Evolutionary conservation across 2,329 filamentous ascomycete species (phyloP), one percentile per base, ranked within the genome.

Genomic region (Aspergillus caelatus): DNA sequence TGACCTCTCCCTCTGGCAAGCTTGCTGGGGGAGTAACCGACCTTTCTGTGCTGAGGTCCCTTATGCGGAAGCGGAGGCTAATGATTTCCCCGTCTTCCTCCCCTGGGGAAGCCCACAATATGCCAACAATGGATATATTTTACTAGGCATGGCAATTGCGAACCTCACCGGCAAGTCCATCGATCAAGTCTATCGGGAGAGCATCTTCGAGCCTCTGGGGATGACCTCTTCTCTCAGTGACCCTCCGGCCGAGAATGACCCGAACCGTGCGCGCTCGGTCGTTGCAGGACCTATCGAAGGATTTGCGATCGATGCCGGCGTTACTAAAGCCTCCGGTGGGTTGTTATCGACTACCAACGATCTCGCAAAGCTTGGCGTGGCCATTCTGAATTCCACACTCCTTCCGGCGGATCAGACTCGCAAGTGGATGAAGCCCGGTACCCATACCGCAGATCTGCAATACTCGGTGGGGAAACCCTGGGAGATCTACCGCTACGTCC

Each of bases 91-190:
- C 0, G 72, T 79, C 1, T 84, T 81, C 57, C 68, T 73, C 0
- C 79, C 83, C 0, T 83, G 80, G 65, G 76, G 78, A 0, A 80
- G 75, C 3, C 82, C 84, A 0, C 74, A 78, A 3, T 87, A 87
- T 69, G 82, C 83, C 32, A 85, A 86, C 65, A 72, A 80, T 3
- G 83, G 77, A 1, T 82, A 68, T 50, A 63, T 67, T 9, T 62
- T 72, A 3, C 68, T 82, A 23, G 82, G 81, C 2, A 71, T 81
- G 0, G 80, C 81, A 0, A 72, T 86, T 0, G 81, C 84, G 63
- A 77, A 76, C 7, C 75, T 81, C 0, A 81, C 80, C 0, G 78
- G 79, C 4, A 77, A 76, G 54, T 66, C 78, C 0, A 79, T 81
- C 21, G 70, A 73, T 1, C 72, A 82, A 1, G 72, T 83, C 4